Percentiles rank a stretch among this genome's conserved stretches.
These are phyloP conservation scores for Fusarium domesticum DNA, from an alignment of 2,329 filamentous ascomycete species.

Conservation along the genomic window DNA sequence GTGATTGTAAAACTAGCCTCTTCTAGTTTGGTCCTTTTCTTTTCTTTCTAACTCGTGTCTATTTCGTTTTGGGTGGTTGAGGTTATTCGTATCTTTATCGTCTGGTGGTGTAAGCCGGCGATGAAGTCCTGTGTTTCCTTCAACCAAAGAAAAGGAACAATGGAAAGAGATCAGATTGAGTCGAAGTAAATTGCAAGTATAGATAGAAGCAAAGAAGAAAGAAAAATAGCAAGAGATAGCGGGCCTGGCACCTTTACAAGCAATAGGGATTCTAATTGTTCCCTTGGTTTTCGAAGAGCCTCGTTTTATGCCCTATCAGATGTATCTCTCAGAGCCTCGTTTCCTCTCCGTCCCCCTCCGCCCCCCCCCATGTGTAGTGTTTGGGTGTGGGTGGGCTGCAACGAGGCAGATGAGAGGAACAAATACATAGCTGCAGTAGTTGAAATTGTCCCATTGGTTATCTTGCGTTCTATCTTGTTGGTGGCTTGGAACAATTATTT, in stretches of 20 bases:
- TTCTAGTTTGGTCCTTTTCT: neutral
- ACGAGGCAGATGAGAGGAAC: slow-evolving; percentile 4
- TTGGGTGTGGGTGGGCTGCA: neutral
- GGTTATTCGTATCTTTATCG: neutral
- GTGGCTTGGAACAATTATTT: neutral
- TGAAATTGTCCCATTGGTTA: slow-evolving; percentile 10
- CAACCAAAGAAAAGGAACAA: slow-evolving; percentile 1
- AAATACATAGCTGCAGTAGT: neutral
- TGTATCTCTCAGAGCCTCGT: slow-evolving; percentile 17
- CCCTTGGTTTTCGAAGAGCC: too few species aligned
- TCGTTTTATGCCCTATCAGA: too few species aligned
- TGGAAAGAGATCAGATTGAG: slow-evolving; percentile 1
- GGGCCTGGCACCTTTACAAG: too few species aligned
- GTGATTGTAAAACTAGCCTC: too few species aligned
- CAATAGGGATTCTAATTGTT: too few species aligned
- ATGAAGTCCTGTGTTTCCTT: slow-evolving; percentile 23
- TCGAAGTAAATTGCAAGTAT: neutral
- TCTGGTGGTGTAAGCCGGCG: slow-evolving; percentile 1
- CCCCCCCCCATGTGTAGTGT: too few species aligned
- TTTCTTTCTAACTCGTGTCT: neutral
- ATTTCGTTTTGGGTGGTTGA: neutral
- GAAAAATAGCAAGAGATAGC: too few species aligned
- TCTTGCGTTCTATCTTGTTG: slow-evolving; percentile 15
- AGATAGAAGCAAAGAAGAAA: too few species aligned
- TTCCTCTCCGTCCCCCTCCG: too few species aligned